Evolutionary conservation across 2,329 filamentous ascomycete species (phyloP).

Genomic region (Fusarium heterosporum): DNA sequence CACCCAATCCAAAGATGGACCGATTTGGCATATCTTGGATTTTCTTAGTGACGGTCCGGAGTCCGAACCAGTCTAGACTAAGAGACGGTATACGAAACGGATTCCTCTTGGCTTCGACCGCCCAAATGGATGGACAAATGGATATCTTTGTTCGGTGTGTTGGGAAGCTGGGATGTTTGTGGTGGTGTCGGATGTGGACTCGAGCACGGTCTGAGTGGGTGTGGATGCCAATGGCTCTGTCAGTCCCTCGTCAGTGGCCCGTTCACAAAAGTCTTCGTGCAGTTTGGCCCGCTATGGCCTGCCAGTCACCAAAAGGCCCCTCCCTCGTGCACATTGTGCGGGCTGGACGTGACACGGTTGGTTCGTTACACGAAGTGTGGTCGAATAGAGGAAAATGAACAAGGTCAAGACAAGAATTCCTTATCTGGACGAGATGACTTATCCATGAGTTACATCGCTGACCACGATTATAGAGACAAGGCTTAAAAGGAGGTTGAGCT

Average conservation of each 20-base stretch:
- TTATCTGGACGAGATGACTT: conserved; percentile 23
- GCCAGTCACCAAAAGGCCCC: conserved; percentile 33
- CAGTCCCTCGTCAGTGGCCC: conserved; percentile 38
- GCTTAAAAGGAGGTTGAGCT: conserved; percentile 37
- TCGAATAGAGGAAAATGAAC: conserved; percentile 19
- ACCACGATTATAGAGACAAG: conserved; percentile 22
- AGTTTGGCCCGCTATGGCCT: conserved; percentile 40
- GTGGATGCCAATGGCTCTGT: conserved; percentile 35
- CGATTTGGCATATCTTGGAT: conserved; percentile 24
- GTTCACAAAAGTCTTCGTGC: conserved; percentile 33
- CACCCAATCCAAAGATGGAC: conserved; percentile 26
- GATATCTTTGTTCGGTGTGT: conserved; percentile 37
- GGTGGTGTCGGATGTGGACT: conserved; percentile 44
- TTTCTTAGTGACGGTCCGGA: conserved; percentile 21
- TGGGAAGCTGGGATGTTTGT: conserved; percentile 42
- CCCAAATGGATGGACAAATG: conserved; percentile 37
- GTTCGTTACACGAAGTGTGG: conserved; percentile 35
- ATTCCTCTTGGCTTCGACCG: conserved; percentile 20
- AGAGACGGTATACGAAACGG: conserved; percentile 26
- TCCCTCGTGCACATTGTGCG: conserved; percentile 40
- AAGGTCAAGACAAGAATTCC: conserved; percentile 29
- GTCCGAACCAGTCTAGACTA: conserved; percentile 34
- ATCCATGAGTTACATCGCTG: conserved; percentile 17
- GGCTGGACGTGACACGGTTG: conserved; percentile 40
- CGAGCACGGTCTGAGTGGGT: conserved; percentile 34